Evolutionary conservation across 2,329 filamentous ascomycete species (phyloP).

Genomic region (Lachnellula occidentalis): DNA sequence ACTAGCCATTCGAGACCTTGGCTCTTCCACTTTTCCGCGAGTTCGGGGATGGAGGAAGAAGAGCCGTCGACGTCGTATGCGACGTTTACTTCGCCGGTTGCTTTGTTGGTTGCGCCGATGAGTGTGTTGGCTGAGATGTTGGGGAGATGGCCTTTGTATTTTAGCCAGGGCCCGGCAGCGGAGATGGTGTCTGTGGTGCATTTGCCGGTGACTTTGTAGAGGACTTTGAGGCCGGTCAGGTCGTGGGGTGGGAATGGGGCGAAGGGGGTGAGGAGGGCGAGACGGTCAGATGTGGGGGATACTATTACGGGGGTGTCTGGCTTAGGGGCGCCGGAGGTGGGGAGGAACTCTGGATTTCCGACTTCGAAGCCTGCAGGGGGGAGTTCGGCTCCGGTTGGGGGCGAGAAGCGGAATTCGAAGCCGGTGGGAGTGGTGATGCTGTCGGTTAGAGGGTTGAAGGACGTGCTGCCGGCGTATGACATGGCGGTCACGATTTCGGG

Average conservation of each 20-base stretch:
- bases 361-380: constrained; percentile 81
- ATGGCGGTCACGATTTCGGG: constrained; percentile 85
- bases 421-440: constrained; percentile 90
- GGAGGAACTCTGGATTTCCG: constrained; percentile 85
- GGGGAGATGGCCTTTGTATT: constrained; percentile 97
- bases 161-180: constrained; percentile 94
- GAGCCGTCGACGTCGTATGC: constrained; percentile 85
- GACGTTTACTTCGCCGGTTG: constrained; percentile 97
- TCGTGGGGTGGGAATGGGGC: constrained; percentile 88
- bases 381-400: constrained; percentile 76
- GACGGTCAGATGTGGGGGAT: constrained; percentile 83
- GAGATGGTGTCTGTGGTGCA: constrained; percentile 97
- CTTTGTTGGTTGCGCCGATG: constrained; percentile 93
- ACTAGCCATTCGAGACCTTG: constrained; percentile 97
- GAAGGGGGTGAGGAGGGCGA: constrained; percentile 88
- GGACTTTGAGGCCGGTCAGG: constrained; percentile 72
- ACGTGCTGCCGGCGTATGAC: constrained; percentile 74
- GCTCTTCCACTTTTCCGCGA: constrained; percentile 97
- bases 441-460: constrained; percentile 94
- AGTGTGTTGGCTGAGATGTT: constrained; percentile 99
- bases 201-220: constrained; percentile 96
- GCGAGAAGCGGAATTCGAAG: constrained; percentile 85
- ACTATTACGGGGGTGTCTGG: constrained; percentile 70
- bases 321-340: constrained; percentile 55
- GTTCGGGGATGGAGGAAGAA: constrained; percentile 62